phyloP scores from a whole-genome alignment of 768 basidiomycete species.

The Russula sp. region DNA sequence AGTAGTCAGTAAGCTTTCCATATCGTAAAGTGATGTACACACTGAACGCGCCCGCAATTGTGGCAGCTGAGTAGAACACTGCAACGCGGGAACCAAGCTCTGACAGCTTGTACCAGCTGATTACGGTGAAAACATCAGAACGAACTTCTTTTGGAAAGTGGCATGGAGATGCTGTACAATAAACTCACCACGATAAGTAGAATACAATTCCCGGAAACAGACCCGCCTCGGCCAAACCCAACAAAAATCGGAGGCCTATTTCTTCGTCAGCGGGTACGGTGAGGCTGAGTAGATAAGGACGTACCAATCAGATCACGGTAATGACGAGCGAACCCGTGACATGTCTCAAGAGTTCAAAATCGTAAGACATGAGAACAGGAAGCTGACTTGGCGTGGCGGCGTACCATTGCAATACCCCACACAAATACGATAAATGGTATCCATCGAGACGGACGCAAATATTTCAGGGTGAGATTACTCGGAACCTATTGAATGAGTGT shows the following conservation, averaged over 20 bases:
- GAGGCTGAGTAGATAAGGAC: background rate
- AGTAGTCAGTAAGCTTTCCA: background rate
- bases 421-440: slow-evolving; percentile 1
- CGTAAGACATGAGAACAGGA: background rate
- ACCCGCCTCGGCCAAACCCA: slow-evolving; percentile 2
- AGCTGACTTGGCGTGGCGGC: background rate
- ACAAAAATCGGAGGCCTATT: background rate
- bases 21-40: background rate
- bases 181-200: background rate
- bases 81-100: slow-evolving; percentile 1
- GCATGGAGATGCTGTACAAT: background rate
- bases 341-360: background rate
- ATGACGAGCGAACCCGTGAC: background rate
- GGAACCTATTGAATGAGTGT: background rate
- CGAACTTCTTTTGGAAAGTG: background rate
- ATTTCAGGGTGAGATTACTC: background rate
- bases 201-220: slow-evolving; percentile 2
- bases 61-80: slow-evolving; percentile 1
- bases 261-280: background rate
- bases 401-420: slow-evolving; percentile 1
- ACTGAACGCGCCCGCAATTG: slow-evolving; percentile 7
- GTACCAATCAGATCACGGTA: background rate
- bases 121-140: background rate
- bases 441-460: slow-evolving; percentile 5
- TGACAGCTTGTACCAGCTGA: slow-evolving; percentile 10